These are phyloP conservation scores for Pseudogymnoascus sp. DNA, from an alignment of 2,329 filamentous ascomycete genomes.

Conservation along the genomic window DNA sequence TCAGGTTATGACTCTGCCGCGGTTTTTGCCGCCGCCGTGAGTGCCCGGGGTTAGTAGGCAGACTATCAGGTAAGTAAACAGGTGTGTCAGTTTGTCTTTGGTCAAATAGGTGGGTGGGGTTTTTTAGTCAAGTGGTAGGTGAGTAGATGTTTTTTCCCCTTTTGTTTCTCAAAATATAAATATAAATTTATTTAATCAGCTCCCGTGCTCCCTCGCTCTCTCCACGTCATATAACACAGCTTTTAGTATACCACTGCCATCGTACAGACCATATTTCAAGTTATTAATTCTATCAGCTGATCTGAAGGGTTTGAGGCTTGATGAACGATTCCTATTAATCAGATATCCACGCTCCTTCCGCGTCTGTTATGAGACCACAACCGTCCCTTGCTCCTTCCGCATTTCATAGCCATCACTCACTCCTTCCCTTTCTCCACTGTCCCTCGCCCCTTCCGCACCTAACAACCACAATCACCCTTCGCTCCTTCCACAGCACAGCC, in stretches of 20 bases:
- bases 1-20: neutral
- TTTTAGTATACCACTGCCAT: neutral
- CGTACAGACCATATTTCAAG: neutral
- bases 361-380: neutral
- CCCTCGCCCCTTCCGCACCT: neutral
- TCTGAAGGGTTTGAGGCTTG: neutral
- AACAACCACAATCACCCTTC: neutral
- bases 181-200: neutral
- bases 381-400: neutral
- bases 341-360: neutral
- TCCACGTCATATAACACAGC: neutral
- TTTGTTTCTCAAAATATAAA: neutral
- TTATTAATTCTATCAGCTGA: neutral
- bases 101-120: neutral
- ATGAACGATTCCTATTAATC: neutral
- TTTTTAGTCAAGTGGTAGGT: neutral
- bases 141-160: neutral
- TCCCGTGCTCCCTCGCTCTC: neutral
- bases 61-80: neutral
- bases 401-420: neutral
- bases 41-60: neutral
- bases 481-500: neutral
- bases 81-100: neutral
- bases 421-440: neutral
- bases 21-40: neutral